These are phyloP conservation scores for Globisporangium alternatum DNA, from an alignment of 352 stramenopile species.

Conservation along the genomic window DNA sequence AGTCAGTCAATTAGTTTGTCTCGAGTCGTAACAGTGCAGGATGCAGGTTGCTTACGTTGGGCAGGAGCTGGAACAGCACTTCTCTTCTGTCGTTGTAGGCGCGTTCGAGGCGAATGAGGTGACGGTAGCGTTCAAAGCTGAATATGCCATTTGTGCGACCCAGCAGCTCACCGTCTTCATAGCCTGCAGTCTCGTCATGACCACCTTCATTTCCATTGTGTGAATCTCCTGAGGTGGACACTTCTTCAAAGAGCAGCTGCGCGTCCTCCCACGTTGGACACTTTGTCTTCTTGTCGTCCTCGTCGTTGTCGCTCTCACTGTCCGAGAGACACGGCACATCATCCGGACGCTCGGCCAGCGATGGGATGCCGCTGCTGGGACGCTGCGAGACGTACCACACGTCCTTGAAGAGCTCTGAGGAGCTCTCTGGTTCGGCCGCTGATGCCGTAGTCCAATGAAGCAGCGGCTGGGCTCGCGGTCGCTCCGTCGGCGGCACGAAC, in stretches of 20 bases:
- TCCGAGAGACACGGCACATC: slow-evolving; percentile 64
- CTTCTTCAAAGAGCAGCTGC: slow-evolving; percentile 22
- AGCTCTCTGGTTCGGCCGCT: background rate
- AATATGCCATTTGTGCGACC: slow-evolving; percentile 30
- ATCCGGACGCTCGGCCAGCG: slow-evolving; percentile 27
- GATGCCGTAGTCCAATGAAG: slow-evolving; percentile 4
- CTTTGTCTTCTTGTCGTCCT: background rate
- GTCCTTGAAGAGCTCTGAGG: slow-evolving; percentile 22
- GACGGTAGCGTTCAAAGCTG: slow-evolving; percentile 56
- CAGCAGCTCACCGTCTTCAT: slow-evolving; percentile 40
- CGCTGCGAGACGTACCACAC: slow-evolving; percentile 44
- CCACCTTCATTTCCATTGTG: too few species aligned
- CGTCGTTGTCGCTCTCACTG: slow-evolving; percentile 64
- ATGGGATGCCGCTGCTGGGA: slow-evolving; percentile 25
- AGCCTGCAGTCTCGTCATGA: slow-evolving; percentile 7
- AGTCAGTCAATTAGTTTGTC: background rate
- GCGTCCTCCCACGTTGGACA: slow-evolving; percentile 32
- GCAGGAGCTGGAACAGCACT: slow-evolving; percentile 45
- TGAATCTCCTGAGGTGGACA: background rate
- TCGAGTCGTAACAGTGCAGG: too few species aligned
- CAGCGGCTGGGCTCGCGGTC: slow-evolving; percentile 20
- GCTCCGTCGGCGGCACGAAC: slow-evolving; percentile 28
- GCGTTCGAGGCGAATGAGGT: slow-evolving; percentile 57
- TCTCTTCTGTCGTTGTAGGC: slow-evolving; percentile 51
- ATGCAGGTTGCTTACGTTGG: slow-evolving; percentile 32